phyloP scores from a whole-genome alignment of 768 basidiomycete species.

The Collybia mongolica region DNA sequence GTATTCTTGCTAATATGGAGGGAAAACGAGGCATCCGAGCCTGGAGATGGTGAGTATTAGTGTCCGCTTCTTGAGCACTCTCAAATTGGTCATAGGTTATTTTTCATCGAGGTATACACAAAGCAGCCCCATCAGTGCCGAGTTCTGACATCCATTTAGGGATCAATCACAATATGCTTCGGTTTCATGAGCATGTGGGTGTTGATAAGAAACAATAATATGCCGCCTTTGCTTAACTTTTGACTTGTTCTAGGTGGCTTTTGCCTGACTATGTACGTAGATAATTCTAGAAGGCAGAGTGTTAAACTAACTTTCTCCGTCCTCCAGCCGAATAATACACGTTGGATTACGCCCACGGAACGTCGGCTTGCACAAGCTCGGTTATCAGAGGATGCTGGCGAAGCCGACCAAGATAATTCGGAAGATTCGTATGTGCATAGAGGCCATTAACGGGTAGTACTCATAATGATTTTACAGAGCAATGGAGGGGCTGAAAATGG shows the following conservation, averaged over 20 bases:
- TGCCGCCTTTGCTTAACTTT: neutral
- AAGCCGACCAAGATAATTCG: slow-evolving; percentile 60
- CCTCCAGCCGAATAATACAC: slow-evolving; percentile 57
- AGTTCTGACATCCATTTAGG: slow-evolving; percentile 31
- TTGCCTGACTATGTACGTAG: slow-evolving; percentile 57
- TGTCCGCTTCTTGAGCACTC: neutral
- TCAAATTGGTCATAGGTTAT: slow-evolving; percentile 46
- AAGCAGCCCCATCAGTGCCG: neutral
- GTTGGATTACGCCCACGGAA: slow-evolving; percentile 52
- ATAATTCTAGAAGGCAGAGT: neutral
- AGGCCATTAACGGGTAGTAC: neutral
- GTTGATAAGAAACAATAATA: slow-evolving; percentile 27
- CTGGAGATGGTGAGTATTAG: slow-evolving; percentile 60
- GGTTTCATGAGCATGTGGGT: slow-evolving; percentile 57
- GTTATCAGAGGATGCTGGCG: slow-evolving; percentile 66
- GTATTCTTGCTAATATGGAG: slow-evolving; percentile 68
- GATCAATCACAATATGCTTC: slow-evolving; percentile 59
- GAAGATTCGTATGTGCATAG: slow-evolving; percentile 51
- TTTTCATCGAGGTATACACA: slow-evolving; percentile 59
- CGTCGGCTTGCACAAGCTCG: slow-evolving; percentile 62
- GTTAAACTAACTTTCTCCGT: neutral
- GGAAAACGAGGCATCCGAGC: slow-evolving; percentile 63
- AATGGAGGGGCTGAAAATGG: slow-evolving; percentile 50
- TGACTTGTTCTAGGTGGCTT: slow-evolving; percentile 38
- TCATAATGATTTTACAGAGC: slow-evolving; percentile 29